Percentiles rank a stretch among this genome's conserved stretches.
Conservation (phyloP, 441 rosid species). For the Geranium incanum region DNA sequence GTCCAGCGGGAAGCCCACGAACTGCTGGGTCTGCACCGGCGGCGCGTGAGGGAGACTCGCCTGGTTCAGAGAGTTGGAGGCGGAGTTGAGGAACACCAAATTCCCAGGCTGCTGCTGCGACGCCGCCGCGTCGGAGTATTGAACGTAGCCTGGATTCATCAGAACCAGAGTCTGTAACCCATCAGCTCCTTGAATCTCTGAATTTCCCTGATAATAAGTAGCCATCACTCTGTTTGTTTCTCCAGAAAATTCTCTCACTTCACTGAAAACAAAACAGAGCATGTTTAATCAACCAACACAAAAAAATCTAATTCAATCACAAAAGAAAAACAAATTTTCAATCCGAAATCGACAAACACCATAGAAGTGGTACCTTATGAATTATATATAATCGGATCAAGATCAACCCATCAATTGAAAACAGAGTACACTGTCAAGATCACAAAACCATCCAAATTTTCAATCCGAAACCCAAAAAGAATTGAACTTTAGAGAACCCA, state of each 20-base stretch:
- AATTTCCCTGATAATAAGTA: slow-evolving; percentile 72
- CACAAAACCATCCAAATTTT: too few species aligned
- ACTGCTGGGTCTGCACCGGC: slow-evolving; percentile 49
- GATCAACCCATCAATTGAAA: neutral
- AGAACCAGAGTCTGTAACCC: slow-evolving; percentile 86
- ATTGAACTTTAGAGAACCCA: neutral
- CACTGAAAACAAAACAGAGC: slow-evolving; percentile 25
- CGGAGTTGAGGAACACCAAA: slow-evolving; percentile 57
- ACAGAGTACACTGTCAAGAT: too few species aligned
- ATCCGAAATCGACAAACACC: too few species aligned
- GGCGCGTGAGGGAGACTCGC: slow-evolving; percentile 43
- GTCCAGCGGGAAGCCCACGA: slow-evolving; percentile 68
- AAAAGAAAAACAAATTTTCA: neutral
- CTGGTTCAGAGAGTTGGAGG: slow-evolving; percentile 26
- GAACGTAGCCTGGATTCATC: slow-evolving; percentile 90
- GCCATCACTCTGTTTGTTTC: slow-evolving; percentile 42
- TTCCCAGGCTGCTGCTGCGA: slow-evolving; percentile 33
- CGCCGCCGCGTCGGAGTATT: slow-evolving; percentile 44
- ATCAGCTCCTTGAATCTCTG: slow-evolving; percentile 58
- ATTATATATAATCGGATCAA: neutral
- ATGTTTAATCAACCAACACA: neutral
- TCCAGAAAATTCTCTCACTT: slow-evolving; percentile 13
- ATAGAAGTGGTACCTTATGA: neutral
- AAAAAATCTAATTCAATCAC: neutral
- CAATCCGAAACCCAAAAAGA: neutral